Evolutionary conservation across 176 grass and related monocot genomes (phyloP), one percentile per base, ranked within the genome.

Genomic region (Areca catechu): DNA sequence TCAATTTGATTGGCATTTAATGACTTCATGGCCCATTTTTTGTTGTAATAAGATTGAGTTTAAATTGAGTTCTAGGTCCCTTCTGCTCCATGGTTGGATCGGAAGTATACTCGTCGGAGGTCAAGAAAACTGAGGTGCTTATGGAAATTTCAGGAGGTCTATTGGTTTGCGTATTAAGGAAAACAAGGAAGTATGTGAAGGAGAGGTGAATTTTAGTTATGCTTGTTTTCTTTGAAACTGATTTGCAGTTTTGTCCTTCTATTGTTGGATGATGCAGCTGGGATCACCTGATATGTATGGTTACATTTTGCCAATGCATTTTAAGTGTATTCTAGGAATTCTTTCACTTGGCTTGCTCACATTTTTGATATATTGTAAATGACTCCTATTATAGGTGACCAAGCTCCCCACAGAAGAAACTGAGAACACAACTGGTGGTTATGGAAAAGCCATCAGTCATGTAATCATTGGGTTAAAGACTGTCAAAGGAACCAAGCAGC

Each of bases 1-100:
- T 12, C 34, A 43, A 12, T 43, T 43, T 43, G 34, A 43, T 43
- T 43, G 34, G 34, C 34, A 43, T 12, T 43, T 43, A 43, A 43
- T 43, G 34, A 14, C 10, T 43, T 43, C 9, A 14, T 43, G 9
- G 34, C 9, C 34, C 34, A 43, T 43, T 43, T 43, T 0, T 29
- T 29, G 27, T 29, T 6, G 9, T 12, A 43, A 43, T 12, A 43
- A 18, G 53, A 20, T n/a, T 58, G 63, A 24, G 72, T 52, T 62
- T 25, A n/a, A 20, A 25, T 20, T 72, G 51, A 21, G 51, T 17
- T 64, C 6, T 57, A 98, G 93, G 93, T 98, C 87, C 87, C 43
- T 98, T 98, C 73, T 98, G 93, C 58, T 87, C 93, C 48, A 98
- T 98, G 93, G 93, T 98, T 61, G 93, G 93, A 74, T 98, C 93